Evolutionary conservation across 2,329 filamentous ascomycete species (phyloP), one percentile per base, ranked within the genome.

Genomic region (Claviceps sp.): DNA sequence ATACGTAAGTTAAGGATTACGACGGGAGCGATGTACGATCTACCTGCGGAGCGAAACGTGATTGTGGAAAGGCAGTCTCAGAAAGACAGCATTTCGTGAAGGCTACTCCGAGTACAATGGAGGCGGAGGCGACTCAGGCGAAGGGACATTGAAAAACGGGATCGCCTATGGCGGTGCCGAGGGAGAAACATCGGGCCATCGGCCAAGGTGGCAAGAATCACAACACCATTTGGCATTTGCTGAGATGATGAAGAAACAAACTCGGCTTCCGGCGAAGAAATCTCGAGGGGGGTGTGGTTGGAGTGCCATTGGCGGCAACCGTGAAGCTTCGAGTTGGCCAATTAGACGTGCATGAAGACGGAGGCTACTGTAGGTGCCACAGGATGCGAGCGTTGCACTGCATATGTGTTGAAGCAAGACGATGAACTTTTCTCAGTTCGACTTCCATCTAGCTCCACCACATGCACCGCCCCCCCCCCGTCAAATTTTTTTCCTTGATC

Each of bases 341-440:
- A 54, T 51, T 8, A 43, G 46, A 37, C 13, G 8, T 44, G 49
- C 46, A 49, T 47, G 36, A 24, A n/a, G 22, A 36, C 34, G 38
- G 34, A 26, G 49, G 47, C 41, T 26, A 46, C 49, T 47, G 49
- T 41, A 51, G 52, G 45, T 50, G 52, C 46, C 50, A 48, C 50
- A 50, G 48, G 52, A 47, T 24, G 48, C 41, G n/a, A 45, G 47
- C 16, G 49, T 54, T 47, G 22, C 47, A 54, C 37, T 48, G 50
- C 53, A 52, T 51, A 26, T 26, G 30, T 40, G 44, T 30, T 30
- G 36, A 44, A 24, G 47, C 26, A 36, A 36, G 43, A 24, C 48
- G 49, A 47, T 44, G 52, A 52, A 47, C 50, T 50, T 53, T 43
- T 26, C 51, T 48, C 49, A 50, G 37, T 14, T 45, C 48, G 49